These are phyloP conservation scores for Filobasidium floriforme DNA, from an alignment of 768 basidiomycete genomes.

Conservation along the genomic window DNA sequence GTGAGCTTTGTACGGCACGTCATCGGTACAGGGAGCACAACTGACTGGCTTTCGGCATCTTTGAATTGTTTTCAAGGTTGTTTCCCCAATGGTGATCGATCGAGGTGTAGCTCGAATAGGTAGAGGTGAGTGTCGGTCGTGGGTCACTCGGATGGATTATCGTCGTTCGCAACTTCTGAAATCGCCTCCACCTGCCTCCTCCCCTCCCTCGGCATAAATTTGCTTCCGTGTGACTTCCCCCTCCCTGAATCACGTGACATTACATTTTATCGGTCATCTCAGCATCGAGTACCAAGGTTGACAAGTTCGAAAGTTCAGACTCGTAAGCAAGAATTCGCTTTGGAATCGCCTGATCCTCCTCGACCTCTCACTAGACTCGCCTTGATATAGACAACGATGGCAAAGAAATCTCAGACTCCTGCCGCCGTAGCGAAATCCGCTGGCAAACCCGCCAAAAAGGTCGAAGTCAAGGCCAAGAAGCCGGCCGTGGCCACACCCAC, in stretches of 20 bases:
- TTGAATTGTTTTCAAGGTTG: not conserved
- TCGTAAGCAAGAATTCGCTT: too few relatives aligned
- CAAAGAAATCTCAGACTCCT: conserved; percentile 1
- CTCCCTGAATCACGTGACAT: not conserved
- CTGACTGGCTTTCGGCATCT: conserved; percentile 38
- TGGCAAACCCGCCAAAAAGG: conserved; percentile 6
- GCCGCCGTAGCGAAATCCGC: not conserved
- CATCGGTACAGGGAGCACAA: not conserved
- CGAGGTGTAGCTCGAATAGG: too few relatives aligned
- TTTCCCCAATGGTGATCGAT: not conserved
- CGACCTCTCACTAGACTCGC: conserved; percentile 3
- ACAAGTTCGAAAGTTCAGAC: too few relatives aligned
- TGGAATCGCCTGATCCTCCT: too few relatives aligned
- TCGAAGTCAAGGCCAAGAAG: conserved; percentile 17
- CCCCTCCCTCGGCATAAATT: not conserved
- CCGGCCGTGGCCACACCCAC: conserved; percentile 5
- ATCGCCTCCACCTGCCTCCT: not conserved
- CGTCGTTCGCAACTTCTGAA: too few relatives aligned
- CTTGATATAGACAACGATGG: not conserved
- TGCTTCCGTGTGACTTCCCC: not conserved
- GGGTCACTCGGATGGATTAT: too few relatives aligned
- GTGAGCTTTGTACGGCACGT: not conserved
- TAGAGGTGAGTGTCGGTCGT: not conserved
- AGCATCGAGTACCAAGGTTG: not conserved
- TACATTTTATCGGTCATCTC: not conserved